These are phyloP conservation scores for Myriosclerotinia scirpicola DNA, from an alignment of 2,329 filamentous ascomycete genomes.

Conservation along the genomic window DNA sequence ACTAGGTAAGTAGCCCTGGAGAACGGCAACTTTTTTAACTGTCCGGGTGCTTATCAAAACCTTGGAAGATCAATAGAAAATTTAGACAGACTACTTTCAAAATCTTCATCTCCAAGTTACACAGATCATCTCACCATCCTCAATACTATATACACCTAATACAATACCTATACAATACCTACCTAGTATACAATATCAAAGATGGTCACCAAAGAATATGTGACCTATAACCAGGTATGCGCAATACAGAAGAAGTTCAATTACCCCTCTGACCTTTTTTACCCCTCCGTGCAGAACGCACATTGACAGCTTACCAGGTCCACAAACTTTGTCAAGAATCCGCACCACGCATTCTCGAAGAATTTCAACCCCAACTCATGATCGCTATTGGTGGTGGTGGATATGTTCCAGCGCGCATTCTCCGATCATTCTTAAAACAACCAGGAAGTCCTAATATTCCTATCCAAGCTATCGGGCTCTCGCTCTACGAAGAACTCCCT, in stretches of 20 bases:
- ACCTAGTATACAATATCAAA: conserved; percentile 29
- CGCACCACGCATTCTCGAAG: conserved; percentile 75
- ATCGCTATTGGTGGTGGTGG: conserved; percentile 97
- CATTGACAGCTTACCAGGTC: conserved; percentile 57
- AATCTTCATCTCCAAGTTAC: conserved; percentile 5
- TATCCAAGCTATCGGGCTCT: conserved; percentile 98
- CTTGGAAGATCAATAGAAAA: not conserved
- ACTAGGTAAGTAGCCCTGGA: too few species aligned
- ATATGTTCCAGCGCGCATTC: conserved; percentile 94
- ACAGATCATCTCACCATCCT: not conserved
- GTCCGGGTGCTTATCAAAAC: not conserved
- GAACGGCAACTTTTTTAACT: not conserved
- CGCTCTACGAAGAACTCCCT: conserved; percentile 84
- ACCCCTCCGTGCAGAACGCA: conserved; percentile 26
- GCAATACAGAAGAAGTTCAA: conserved; percentile 8
- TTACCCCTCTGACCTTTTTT: conserved; percentile 12
- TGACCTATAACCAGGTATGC: conserved; percentile 87
- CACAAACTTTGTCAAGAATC: conserved; percentile 95
- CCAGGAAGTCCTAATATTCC: conserved; percentile 89
- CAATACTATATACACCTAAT: not conserved
- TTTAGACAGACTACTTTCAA: not conserved
- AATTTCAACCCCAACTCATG: conserved; percentile 92
- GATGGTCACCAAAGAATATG: conserved; percentile 84
- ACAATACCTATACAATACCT: not conserved
- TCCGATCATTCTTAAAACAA: conserved; percentile 95